These are phyloP conservation scores for Sarocladium oryzae DNA, from an alignment of 2,329 filamentous ascomycete genomes.

Conservation along the genomic window DNA sequence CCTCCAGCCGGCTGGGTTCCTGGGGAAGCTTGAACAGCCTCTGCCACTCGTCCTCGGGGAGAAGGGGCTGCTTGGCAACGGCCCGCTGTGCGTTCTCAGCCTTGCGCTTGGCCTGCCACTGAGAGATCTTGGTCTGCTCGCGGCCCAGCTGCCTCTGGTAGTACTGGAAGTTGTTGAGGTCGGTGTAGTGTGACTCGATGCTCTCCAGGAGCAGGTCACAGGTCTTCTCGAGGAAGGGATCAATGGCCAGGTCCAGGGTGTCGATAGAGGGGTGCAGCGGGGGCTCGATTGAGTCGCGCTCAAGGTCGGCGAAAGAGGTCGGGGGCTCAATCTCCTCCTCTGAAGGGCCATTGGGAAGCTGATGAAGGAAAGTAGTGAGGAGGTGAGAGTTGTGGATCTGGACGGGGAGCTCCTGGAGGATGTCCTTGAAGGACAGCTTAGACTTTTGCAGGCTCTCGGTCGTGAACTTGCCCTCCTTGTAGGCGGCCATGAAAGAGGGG, in stretches of 20 bases:
- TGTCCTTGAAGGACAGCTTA: conserved; percentile 88
- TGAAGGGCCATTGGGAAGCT: conserved; percentile 63
- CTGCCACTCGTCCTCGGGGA: conserved; percentile 98
- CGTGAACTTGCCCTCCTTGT: conserved; percentile 96
- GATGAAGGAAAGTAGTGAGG: conserved; percentile 90
- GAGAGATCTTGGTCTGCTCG: conserved; percentile 92
- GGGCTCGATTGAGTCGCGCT: conserved; percentile 52
- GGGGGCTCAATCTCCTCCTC: conserved; percentile 68
- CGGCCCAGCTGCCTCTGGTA: conserved; percentile 90
- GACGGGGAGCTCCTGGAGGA: conserved; percentile 84
- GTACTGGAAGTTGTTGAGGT: conserved; percentile 97
- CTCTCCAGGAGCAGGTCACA: conserved; percentile 93
- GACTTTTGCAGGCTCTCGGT: conserved; percentile 95
- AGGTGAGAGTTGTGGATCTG: conserved; percentile 95
- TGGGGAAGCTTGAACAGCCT: conserved; percentile 95
- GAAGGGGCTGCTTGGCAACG: conserved; percentile 77
- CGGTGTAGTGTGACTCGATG: conserved; percentile 96
- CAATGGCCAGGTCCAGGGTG: conserved; percentile 84
- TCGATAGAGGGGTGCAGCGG: conserved; percentile 86
- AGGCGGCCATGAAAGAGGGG: conserved; percentile 79
- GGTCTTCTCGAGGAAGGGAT: conserved; percentile 97
- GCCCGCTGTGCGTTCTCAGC: conserved; percentile 83
- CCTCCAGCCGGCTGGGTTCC: conserved; percentile 88
- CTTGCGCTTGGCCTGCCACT: conserved; percentile 96
- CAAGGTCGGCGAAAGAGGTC: conserved; percentile 70